Percentiles rank a stretch among this genome's conserved stretches.
These are phyloP conservation scores for Fomitopsis pinicola DNA, from an alignment of 1,284 basidiomycete genomes.

Conservation along the genomic window DNA sequence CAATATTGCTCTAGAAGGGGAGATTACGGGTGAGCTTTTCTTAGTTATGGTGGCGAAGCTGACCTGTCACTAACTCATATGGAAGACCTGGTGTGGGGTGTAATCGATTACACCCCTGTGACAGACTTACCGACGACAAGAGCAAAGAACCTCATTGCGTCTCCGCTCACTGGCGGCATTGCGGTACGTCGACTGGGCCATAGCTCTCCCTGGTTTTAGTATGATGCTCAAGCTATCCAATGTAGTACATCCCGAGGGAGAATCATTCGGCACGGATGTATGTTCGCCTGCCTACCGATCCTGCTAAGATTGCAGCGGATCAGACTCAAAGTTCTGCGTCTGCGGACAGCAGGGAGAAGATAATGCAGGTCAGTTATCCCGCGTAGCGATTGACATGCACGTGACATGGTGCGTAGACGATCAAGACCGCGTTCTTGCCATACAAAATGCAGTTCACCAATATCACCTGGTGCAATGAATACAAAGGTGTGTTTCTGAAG, in stretches of 20 bases:
- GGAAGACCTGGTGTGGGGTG: constrained; percentile 1
- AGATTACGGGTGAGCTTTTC: not conserved
- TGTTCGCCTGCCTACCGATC: not conserved
- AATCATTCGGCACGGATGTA: not conserved
- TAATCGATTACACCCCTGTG: not conserved
- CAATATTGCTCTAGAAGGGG: constrained; percentile 5
- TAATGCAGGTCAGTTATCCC: not conserved
- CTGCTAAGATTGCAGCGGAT: not conserved
- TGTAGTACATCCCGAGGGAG: not conserved
- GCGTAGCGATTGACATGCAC: not conserved
- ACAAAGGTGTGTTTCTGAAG: not conserved
- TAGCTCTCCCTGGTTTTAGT: too few species aligned
- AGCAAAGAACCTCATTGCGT: constrained; percentile 3
- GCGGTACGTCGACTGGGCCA: not conserved
- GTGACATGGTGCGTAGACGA: not conserved
- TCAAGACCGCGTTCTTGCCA: not conserved
- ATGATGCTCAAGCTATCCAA: not conserved
- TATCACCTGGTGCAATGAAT: not conserved
- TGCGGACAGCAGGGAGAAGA: not conserved
- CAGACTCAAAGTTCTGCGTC: not conserved
- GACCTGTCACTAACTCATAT: too few species aligned
- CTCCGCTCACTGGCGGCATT: not conserved
- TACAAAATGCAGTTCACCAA: not conserved
- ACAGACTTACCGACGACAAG: constrained; percentile 2
- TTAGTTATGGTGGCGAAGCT: not conserved